Evolutionary conservation across 768 basidiomycete species (phyloP), one percentile per base, ranked within the genome.

Genomic region (Suillus variegatus): DNA sequence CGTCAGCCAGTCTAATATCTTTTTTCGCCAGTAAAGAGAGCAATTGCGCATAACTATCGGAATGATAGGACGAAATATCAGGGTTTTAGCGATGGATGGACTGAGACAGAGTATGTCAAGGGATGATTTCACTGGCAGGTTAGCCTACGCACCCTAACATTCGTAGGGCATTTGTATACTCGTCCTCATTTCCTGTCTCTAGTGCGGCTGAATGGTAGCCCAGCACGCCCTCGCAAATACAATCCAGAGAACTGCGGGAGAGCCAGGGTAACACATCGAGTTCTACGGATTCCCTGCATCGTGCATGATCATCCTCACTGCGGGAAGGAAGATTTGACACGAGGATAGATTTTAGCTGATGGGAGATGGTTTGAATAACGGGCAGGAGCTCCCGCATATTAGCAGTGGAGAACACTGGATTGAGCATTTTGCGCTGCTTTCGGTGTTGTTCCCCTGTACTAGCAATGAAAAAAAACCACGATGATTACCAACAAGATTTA

Each of bases 231-330:
- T 71, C 68, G 10, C 66, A 66, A 47, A 76, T 68, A 57, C 71
- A 74, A 40, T 76, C 75, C 10, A 76, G 47, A 5, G 75, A 70
- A 22, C 61, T 66, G 20, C 67, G 67, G 10, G 64, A 61, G 62
- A 73, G 68, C 73, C 72, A 76, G 3, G 67, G 67, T n/a, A 71
- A 49, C 4, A 75, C 20, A 40, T 76, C 67, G 12, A 76, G 55
- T 51, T 76, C 75, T 41, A 55, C 20, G 0, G 35, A 55, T 6
- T 35, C 32, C 10, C 32, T 35, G 32, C 4, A 35, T 55, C 32
- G 20, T 36, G 20, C 20, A 36, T 55, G 10, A 55, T 13, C 32
- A 36, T n/a, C 35, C 54, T 55, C 20, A 55, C 35, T 36, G 20
- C 12, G 1, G 35, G 54, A 6, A 13, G 57, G 18, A 12, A 58